Evolutionary conservation across 1,284 basidiomycete genomes (phyloP), one percentile per base, ranked within the genome.

Genomic region (Cutaneotrichosporon curvatum): DNA sequence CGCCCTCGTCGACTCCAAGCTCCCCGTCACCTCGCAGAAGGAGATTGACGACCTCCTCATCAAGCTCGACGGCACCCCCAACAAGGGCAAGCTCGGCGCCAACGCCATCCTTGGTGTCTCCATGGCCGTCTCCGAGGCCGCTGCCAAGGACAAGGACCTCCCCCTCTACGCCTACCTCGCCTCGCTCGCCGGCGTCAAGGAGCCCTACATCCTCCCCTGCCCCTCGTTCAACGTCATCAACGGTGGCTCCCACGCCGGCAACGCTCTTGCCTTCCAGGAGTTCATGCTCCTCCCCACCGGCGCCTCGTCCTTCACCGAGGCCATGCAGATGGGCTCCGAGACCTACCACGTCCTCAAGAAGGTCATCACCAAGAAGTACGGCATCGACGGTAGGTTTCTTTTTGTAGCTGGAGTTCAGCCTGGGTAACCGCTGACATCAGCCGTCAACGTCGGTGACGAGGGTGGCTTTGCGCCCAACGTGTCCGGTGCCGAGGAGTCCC

Each of bases 141-240:
- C 79, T 67, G 95, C 95, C 41, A 85, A 82, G 47, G 87, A 92
- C 76, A 91, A 92, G 73, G 87, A 84, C 56, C 78, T 97, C 47
- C 90, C 95, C 49, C 84, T 96, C 63, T 98, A 98, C 81, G 82
- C 88, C 72, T 90, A 97, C 80, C 82, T 98, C 62, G 94, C 92
- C 45, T 83, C 88, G 58, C 84, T 99, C 61, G 87, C 94, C 52
- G 91, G 92, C 62, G 81, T 95, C 74, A 87, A 89, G 75, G 79
- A 87, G 50, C 94, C 94, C 38, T 97, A 85, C 76, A 78, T 89
- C 51, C 84, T 96, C 63, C 94, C 94, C 61, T 78, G 74, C 70
- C 95, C 91, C 45, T 83, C 87, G 51, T 90, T 96, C 81, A 99
- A 99, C 76, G 95, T 99, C 67, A 98, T 99, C 80, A 99, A 99